phyloP scores from a whole-genome alignment of 345 rosid genomes.

The Sisymbrium irio region DNA sequence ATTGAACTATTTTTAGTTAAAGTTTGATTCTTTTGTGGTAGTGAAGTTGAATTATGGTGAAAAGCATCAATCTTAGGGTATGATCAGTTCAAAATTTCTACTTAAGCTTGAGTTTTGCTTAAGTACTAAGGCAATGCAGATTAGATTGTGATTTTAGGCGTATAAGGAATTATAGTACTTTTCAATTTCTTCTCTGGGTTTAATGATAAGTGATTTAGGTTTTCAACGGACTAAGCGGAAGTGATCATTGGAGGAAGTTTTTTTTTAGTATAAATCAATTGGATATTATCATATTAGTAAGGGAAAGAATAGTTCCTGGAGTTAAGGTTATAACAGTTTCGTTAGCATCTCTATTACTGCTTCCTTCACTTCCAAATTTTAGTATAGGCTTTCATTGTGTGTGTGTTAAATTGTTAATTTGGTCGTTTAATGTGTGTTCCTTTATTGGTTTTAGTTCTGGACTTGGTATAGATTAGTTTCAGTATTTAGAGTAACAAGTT shows the following conservation, averaged over 20 bases:
- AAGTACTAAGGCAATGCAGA: slow-evolving; percentile 12
- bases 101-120: slow-evolving; percentile 2
- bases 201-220: neutral
- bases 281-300: neutral
- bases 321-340: slow-evolving; percentile 5
- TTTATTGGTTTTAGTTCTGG: slow-evolving; percentile 18
- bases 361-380: neutral
- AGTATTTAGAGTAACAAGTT: slow-evolving; percentile 6
- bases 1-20: slow-evolving; percentile 5
- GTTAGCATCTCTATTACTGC: neutral
- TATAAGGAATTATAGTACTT: slow-evolving; percentile 10
- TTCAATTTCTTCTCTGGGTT: neutral
- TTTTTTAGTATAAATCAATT: neutral
- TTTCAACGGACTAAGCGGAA: neutral
- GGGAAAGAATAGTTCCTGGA: neutral
- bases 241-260: neutral
- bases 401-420: neutral
- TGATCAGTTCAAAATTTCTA: slow-evolving; percentile 19
- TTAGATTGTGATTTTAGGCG: neutral
- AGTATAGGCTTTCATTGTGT: neutral
- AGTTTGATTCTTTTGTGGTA: neutral
- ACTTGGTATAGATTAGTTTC: slow-evolving; percentile 10
- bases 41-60: slow-evolving; percentile 23
- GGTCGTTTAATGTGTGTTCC: slow-evolving; percentile 4
- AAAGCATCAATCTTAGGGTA: slow-evolving; percentile 5